Conservation (phyloP, 495 filamentous ascomycete species). For the Hypoxylon fuscum region DNA sequence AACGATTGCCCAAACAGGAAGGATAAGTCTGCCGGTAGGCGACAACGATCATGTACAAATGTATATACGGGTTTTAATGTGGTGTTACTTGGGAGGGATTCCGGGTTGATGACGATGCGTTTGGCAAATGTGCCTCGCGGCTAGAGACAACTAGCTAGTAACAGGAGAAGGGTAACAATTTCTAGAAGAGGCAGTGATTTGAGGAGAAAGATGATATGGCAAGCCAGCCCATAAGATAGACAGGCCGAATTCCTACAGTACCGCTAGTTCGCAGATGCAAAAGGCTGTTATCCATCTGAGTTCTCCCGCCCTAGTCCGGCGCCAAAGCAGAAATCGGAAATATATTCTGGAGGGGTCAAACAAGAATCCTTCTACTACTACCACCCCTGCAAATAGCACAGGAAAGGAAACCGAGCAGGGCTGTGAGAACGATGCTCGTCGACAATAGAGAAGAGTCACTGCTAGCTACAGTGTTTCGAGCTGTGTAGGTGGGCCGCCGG, state of each 20-base stretch:
- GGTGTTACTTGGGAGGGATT: slow-evolving; percentile 33
- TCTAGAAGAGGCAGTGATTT: slow-evolving; percentile 38
- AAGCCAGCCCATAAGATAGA: slow-evolving; percentile 29
- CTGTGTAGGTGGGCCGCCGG: slow-evolving; percentile 39
- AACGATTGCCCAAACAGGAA: slow-evolving; percentile 37
- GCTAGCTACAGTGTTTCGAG: slow-evolving; percentile 42
- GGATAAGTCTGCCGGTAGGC: slow-evolving; percentile 38
- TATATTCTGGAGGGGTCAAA: slow-evolving; percentile 46
- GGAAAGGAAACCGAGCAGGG: slow-evolving; percentile 40
- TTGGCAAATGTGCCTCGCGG: slow-evolving; percentile 30
- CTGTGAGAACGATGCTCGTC: slow-evolving; percentile 34
- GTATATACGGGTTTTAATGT: slow-evolving; percentile 38
- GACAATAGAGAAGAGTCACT: slow-evolving; percentile 23
- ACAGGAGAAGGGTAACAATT: slow-evolving; percentile 29
- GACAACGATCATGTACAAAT: slow-evolving; percentile 38
- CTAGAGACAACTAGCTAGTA: slow-evolving; percentile 19
- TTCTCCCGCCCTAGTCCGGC: slow-evolving; percentile 37
- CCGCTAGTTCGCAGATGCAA: slow-evolving; percentile 35
- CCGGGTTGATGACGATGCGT: slow-evolving; percentile 25
- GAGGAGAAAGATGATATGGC: slow-evolving; percentile 40
- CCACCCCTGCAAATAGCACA: slow-evolving; percentile 39
- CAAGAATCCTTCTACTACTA: slow-evolving; percentile 45
- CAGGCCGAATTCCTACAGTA: slow-evolving; percentile 18
- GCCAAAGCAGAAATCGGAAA: slow-evolving; percentile 41
- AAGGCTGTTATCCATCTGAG: slow-evolving; percentile 33